phyloP scores from a whole-genome alignment of 1,139 yeast genomes.

The Diutina siamensis region DNA sequence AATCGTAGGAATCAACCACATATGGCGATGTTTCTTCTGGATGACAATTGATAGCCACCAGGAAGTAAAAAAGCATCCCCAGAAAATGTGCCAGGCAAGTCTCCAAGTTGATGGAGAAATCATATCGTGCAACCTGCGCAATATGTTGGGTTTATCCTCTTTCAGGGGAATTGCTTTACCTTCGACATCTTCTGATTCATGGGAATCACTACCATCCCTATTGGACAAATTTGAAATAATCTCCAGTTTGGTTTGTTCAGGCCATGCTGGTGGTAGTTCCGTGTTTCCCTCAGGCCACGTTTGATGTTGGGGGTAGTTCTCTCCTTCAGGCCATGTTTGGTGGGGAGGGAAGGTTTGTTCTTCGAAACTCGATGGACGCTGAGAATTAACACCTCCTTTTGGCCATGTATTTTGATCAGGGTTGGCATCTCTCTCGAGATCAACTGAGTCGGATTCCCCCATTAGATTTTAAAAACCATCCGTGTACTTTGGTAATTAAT shows the following conservation, averaged over 20 bases:
- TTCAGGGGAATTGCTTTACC: background rate
- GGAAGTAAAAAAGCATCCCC: conserved; percentile 42
- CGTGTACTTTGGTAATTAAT: no score
- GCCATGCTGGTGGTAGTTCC: background rate
- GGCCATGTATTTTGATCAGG: background rate
- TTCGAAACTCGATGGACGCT: no score
- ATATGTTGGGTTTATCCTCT: background rate
- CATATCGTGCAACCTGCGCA: background rate
- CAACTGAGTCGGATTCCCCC: background rate
- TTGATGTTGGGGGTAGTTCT: background rate
- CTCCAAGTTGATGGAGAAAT: background rate
- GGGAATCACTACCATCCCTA: background rate
- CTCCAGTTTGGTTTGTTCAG: no score
- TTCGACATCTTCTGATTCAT: background rate
- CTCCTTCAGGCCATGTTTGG: background rate
- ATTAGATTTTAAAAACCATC: no score
- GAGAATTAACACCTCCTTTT: background rate
- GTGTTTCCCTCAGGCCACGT: background rate
- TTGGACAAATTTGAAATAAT: no score
- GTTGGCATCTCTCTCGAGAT: background rate
- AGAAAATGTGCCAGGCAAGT: background rate
- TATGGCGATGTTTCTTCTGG: conserved; percentile 39
- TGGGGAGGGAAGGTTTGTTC: no score
- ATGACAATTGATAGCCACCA: conserved; percentile 57
- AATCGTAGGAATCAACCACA: conserved; percentile 56